A percentile compares a stretch with the other conserved stretches of the same genome.
Evolutionary conservation across 139 green algal species (phyloP).

Genomic region (Tetradesmus obliquus): DNA sequence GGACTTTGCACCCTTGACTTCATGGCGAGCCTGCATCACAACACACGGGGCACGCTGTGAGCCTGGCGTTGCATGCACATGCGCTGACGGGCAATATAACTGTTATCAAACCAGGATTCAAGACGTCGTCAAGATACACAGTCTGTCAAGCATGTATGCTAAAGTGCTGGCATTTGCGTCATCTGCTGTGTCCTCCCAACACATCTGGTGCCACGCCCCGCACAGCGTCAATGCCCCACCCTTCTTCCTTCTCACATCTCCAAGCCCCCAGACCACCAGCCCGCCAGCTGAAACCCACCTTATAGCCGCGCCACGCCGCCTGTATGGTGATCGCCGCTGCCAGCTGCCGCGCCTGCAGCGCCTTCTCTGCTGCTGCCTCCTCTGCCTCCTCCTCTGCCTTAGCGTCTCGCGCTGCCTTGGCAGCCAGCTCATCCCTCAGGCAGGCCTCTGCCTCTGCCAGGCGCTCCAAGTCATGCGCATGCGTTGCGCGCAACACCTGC

Average conservation of each 20-base stretch:
- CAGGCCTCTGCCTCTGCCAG: slow-evolving; percentile 28
- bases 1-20: slow-evolving; percentile 15
- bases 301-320: slow-evolving; percentile 51
- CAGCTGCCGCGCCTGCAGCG: background rate
- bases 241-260: background rate
- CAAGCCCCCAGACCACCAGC: background rate
- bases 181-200: too few species aligned
- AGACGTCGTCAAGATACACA: too few species aligned
- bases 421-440: slow-evolving; percentile 36
- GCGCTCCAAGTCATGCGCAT: slow-evolving; percentile 20
- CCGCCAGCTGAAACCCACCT: slow-evolving; percentile 11
- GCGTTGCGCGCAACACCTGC: slow-evolving; percentile 22
- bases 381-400: slow-evolving; percentile 49
- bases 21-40: slow-evolving; percentile 4
- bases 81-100: too few species aligned
- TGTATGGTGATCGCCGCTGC: slow-evolving; percentile 41
- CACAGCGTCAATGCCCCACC: too few species aligned
- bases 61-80: background rate
- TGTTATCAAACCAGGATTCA: too few species aligned
- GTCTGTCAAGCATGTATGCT: too few species aligned
- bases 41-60: background rate
- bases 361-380: slow-evolving; percentile 29
- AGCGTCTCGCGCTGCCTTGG: slow-evolving; percentile 37
- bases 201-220: too few species aligned
- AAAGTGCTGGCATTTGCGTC: too few species aligned